Base-by-base conservation (phyloP, 2,329 filamentous ascomycete genomes). In the Capronia americana region DNA sequence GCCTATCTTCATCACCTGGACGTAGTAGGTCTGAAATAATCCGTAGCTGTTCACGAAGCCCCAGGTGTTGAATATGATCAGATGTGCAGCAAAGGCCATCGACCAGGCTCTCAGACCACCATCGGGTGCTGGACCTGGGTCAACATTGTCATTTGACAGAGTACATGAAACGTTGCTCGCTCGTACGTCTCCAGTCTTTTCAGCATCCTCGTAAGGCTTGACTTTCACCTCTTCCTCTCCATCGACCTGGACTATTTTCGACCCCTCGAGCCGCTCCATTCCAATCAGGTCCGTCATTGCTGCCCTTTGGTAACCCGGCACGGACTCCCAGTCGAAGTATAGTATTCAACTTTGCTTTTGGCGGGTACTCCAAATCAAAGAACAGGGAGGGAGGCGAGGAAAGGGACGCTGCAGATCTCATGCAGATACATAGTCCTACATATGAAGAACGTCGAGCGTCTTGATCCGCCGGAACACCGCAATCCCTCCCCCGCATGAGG, bases 1-100 rank as follows among this genome's bases (percentile, higher is more conserved):
- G 10, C 78, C 75, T 12, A 70, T 69, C n/a, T 72, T 50, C 73
- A 84, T 67, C 54, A 76, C 66, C 71, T 79, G 70, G 34, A 74
- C 77, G 68, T 87, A 87, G 73, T 83, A 83, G 3, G 80, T 80
- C 67, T 87, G 84, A 63, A 85, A 87, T 2, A 84, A 80, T 3
- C 85, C 85, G 65, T 86, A 87, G 26, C 82, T 81, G 51, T 81
- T 82, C 71, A 84, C 79, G 66, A 81, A 83, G 3, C 79, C 79
- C 81, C 86, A 88, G 0, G 85, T 84, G 70, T 85, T 87, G 75
- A 87, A 85, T 69, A 85, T 84, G 53, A 87, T 78, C 55, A 85
- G 76, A 71, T 85, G 85, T 1, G 78, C 81, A 5, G 85, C 77
- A 2, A 80, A 77, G 5, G 84, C 83, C 70, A 87, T 85, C 0